phyloP scores from a whole-genome alignment of 2,329 filamentous ascomycete genomes.

The Alternaria longipes region DNA sequence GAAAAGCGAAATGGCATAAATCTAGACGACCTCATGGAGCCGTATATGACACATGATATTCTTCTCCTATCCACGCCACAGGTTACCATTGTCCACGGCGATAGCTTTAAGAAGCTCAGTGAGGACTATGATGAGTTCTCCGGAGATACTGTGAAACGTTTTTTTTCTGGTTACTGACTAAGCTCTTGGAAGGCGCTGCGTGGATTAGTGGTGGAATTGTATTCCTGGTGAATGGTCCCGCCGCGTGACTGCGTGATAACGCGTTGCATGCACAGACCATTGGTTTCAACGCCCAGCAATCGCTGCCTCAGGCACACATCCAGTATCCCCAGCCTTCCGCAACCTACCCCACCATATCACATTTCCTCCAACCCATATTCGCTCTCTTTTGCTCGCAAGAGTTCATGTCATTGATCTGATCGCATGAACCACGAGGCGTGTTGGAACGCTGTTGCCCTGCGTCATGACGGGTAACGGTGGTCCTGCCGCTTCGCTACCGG shows the following conservation, averaged over 20 bases:
- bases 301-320: slow-evolving; percentile 34
- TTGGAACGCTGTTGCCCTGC: slow-evolving; percentile 10
- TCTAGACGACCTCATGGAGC: slow-evolving; percentile 37
- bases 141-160: neutral
- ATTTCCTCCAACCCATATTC: neutral
- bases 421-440: neutral
- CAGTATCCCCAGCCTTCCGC: slow-evolving; percentile 23
- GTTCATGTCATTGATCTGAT: neutral
- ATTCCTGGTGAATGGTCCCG: slow-evolving; percentile 6
- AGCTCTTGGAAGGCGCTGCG: neutral
- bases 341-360: slow-evolving; percentile 1
- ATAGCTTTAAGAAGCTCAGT: neutral
- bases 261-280: slow-evolving; percentile 26
- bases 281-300: slow-evolving; percentile 19
- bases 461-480: slow-evolving; percentile 11
- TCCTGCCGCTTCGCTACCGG: slow-evolving; percentile 10
- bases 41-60: slow-evolving; percentile 21
- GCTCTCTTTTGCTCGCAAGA: neutral
- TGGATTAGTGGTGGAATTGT: neutral
- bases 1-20: slow-evolving; percentile 44
- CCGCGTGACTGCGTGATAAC: slow-evolving; percentile 36
- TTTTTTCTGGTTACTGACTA: neutral
- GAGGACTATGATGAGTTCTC: neutral
- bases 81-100: neutral
- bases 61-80: slow-evolving; percentile 4